Base-by-base conservation (phyloP, 768 basidiomycete genomes). In the Tylopilus intermedius region DNA sequence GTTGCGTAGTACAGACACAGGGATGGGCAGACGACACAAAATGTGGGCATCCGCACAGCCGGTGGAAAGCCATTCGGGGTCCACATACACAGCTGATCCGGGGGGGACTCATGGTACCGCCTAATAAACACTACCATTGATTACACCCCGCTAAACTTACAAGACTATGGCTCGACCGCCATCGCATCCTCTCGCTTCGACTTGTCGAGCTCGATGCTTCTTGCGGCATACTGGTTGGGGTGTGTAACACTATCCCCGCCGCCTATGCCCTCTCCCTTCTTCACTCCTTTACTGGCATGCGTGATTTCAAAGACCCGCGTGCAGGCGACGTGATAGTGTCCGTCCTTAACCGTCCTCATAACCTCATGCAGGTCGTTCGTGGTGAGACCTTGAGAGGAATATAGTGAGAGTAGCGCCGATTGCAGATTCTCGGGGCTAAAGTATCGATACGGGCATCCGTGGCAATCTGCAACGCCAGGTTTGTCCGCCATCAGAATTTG, bases 291-390 rank as follows among this genome's bases (percentile, higher is more conserved):
- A 18, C 68, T 67, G 22, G 76, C 72, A 67, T 98, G 95, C 24
- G 94, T 96, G 27, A 96, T 78, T 73, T 99, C 96, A 69, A 93
- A 99, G 21, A 98, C 92, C 22, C 94, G 80, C 8, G 96, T 98
- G 72, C 96, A 99, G 7, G 94, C 95, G 42, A 97, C 88, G 67
- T 99, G 95, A 67, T 84, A 95, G 66, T 95, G 93, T 3, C 78
- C 74, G 15, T 75, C 76, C 64, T 90, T 91, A 46, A 95, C 90
- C 3, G 78, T 81, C 45, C 75, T 75, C 76, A 91, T 79, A 53
- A 98, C 81, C 66, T 98, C 96, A 13, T 82, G 80, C 55, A 95
- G 70, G 63, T 97, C 91, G 1, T 75, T 68, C 5, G 80, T 72
- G 5, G 79, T 79, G 30, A 92, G 73, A 14, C 88, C 86, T 54